Evolutionary conservation across 192 early-diverging fungal species (phyloP).

Genomic region (Jimgerdemannia lactiflua): DNA sequence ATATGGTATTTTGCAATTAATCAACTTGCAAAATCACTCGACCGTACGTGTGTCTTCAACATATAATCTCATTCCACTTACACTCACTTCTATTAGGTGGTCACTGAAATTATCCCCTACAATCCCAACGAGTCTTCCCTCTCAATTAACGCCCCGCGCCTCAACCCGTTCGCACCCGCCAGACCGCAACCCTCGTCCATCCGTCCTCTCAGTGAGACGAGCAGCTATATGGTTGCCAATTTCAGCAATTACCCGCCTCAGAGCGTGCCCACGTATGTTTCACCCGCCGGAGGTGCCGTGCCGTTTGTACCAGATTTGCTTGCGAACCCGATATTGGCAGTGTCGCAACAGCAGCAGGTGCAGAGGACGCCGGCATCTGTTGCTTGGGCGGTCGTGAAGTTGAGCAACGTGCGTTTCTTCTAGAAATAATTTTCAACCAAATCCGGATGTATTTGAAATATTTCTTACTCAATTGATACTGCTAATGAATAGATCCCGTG

Average conservation of each 20-base stretch:
- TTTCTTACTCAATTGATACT: background rate
- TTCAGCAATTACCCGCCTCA: background rate
- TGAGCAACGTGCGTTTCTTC: background rate
- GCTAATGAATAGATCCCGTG: conserved; percentile 41
- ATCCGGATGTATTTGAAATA: background rate
- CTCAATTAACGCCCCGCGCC: background rate
- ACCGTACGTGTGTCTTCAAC: no score
- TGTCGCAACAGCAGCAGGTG: background rate
- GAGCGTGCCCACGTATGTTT: background rate
- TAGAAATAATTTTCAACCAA: no score
- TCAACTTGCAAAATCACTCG: background rate
- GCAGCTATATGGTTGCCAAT: background rate
- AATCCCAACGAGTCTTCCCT: background rate
- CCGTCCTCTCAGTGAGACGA: background rate
- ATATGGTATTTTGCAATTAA: background rate
- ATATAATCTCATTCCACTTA: background rate
- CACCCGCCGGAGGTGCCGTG: no score
- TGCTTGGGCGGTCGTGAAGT: background rate
- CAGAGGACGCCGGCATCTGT: background rate
- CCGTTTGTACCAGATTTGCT: background rate
- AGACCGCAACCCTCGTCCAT: background rate
- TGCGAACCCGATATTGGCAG: background rate
- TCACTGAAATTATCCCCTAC: background rate
- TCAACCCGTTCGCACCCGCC: background rate
- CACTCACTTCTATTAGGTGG: background rate